Percentiles rank a stretch among this genome's conserved stretches.
These are phyloP conservation scores for Diaporthe sp. DNA, from an alignment of 2,329 filamentous ascomycete genomes.

Conservation along the genomic window DNA sequence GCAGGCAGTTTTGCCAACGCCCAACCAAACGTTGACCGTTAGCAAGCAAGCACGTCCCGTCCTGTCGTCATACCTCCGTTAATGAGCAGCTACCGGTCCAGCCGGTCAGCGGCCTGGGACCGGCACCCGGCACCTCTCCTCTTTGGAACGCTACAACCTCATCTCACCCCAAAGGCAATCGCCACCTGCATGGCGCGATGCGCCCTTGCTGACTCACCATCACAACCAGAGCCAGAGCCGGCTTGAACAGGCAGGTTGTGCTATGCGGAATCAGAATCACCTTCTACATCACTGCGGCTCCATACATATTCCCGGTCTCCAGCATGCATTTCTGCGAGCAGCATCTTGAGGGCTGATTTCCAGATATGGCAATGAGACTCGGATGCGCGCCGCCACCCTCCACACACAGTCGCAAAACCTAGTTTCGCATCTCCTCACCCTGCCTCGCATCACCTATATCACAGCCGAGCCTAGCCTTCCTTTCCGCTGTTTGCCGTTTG, in stretches of 20 bases:
- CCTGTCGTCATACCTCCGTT: neutral
- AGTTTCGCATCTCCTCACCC: neutral
- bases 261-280: neutral
- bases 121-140: conserved; percentile 8
- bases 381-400: conserved; percentile 1
- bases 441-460: neutral
- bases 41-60: neutral
- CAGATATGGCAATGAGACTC: conserved; percentile 16
- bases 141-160: neutral
- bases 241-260: neutral
- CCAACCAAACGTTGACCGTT: conserved; percentile 27
- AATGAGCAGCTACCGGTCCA: neutral
- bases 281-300: neutral
- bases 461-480: neutral
- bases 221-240: neutral
- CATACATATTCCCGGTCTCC: conserved; percentile 20
- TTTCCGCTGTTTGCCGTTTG: neutral
- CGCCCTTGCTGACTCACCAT: conserved; percentile 33
- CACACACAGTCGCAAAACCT: neutral
- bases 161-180: neutral
- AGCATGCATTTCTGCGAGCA: conserved; percentile 14
- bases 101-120: conserved; percentile 6
- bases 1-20: neutral
- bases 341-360: conserved; percentile 4
- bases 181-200: conserved; percentile 2